These are phyloP conservation scores for Nevesoporus exiguus DNA, from an alignment of 768 basidiomycete species.

Conservation along the genomic window DNA sequence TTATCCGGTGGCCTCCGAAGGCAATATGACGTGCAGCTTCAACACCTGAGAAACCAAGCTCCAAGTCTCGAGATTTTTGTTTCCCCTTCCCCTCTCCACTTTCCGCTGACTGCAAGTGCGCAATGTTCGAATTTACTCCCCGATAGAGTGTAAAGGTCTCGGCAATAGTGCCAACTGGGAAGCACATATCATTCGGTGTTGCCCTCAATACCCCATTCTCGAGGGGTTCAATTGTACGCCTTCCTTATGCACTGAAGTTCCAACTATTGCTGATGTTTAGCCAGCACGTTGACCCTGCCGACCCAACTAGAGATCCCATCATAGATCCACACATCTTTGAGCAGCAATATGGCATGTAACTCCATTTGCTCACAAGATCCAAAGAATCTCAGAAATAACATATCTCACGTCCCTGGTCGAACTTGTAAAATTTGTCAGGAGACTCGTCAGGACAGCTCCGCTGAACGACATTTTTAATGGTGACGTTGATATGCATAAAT, in stretches of 20 bases:
- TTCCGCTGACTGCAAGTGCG: not conserved
- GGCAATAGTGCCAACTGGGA: not conserved
- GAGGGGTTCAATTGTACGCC: not conserved
- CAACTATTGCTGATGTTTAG: not conserved
- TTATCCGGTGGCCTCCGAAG: not conserved
- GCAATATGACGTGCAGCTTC: constrained; percentile 1
- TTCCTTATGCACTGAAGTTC: not conserved
- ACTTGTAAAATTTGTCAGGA: not conserved
- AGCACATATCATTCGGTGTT: not conserved
- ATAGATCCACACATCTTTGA: constrained; percentile 3
- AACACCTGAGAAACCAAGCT: not conserved
- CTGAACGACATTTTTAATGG: not conserved
- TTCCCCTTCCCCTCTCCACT: not conserved
- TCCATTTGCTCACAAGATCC: no score
- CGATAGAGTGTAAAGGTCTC: not conserved
- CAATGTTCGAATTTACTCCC: not conserved
- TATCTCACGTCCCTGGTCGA: not conserved
- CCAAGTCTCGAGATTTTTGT: not conserved
- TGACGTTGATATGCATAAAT: not conserved
- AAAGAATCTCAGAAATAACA: not conserved
- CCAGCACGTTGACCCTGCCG: not conserved
- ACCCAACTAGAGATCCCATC: not conserved
- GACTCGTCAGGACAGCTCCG: not conserved
- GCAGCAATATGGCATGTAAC: not conserved
- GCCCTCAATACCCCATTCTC: constrained; percentile 1